A percentile compares a stretch with the other conserved stretches of the same genome.
These are phyloP conservation scores for Aspergillus hortae DNA, from an alignment of 2,329 filamentous ascomycete genomes.

Conservation along the genomic window DNA sequence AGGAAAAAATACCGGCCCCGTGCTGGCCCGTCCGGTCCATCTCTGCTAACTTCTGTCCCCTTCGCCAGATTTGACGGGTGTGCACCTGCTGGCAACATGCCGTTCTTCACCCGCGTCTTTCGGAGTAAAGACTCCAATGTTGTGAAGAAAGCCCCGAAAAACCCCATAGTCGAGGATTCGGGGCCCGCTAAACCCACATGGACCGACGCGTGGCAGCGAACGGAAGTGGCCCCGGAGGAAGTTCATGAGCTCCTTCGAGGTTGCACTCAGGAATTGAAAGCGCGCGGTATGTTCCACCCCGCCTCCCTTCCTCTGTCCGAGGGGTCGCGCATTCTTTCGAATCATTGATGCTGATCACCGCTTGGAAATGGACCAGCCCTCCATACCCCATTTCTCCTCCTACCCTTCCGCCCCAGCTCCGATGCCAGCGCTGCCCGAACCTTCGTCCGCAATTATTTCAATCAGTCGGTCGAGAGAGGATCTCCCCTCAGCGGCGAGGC, in stretches of 20 bases:
- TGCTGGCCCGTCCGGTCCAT: conserved; percentile 4
- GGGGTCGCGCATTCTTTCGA: conserved; percentile 23
- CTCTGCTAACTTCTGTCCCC: conserved; percentile 5
- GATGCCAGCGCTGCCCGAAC: conserved; percentile 88
- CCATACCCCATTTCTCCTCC: conserved; percentile 84
- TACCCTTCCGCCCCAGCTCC: conserved; percentile 90
- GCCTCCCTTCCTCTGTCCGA: conserved; percentile 15
- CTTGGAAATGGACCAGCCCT: conserved; percentile 57
- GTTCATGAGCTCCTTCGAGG: conserved; percentile 80
- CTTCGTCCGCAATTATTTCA: conserved; percentile 91
- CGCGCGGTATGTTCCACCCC: conserved; percentile 65
- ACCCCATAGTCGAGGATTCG: conserved; percentile 49
- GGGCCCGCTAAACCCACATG: conserved; percentile 69
- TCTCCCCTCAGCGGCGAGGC: conserved; percentile 60
- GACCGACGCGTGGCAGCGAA: conserved; percentile 84
- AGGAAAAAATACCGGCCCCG: background rate
- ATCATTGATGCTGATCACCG: conserved; percentile 27
- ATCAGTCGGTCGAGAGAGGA: conserved; percentile 59
- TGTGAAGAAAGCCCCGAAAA: conserved; percentile 58
- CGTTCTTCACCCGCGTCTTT: conserved; percentile 61
- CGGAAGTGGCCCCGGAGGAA: conserved; percentile 80
- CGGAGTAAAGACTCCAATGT: conserved; percentile 69
- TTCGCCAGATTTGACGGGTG: conserved; percentile 1
- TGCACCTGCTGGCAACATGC: conserved; percentile 38
- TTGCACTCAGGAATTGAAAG: conserved; percentile 89